phyloP scores from a whole-genome alignment of 202 grass and related monocot genomes.

The Brachypodium distachyon region DNA sequence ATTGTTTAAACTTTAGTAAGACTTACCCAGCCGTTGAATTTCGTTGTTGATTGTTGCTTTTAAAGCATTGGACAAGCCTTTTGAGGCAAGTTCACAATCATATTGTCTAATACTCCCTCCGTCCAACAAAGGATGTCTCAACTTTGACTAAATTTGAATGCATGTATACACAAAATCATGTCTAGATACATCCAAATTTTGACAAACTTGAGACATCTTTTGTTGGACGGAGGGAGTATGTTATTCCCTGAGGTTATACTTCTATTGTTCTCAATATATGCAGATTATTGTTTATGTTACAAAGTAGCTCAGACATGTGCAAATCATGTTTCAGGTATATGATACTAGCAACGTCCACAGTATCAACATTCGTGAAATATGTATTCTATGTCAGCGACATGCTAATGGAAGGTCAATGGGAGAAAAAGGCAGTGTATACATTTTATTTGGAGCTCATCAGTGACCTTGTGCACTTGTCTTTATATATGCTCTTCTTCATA shows the following conservation, averaged over 20 bases:
- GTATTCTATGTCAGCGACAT: constrained; percentile 96
- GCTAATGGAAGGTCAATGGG: constrained; percentile 98
- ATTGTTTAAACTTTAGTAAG: neutral
- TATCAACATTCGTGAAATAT: constrained; percentile 88
- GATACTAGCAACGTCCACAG: constrained; percentile 85
- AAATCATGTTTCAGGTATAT: constrained; percentile 61
- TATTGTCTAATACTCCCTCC: neutral
- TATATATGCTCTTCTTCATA: constrained; percentile 97
- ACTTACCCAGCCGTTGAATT: neutral
- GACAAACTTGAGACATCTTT: too few species aligned
- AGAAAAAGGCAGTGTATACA: constrained; percentile 93
- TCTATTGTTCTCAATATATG: neutral
- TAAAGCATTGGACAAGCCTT: neutral
- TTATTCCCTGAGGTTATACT: neutral
- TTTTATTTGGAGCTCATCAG: constrained; percentile 96
- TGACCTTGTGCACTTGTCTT: constrained; percentile 88
- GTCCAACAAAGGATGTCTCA: too few species aligned
- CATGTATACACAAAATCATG: too few species aligned
- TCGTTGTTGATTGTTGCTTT: neutral
- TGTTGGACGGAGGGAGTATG: too few species aligned
- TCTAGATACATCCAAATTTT: too few species aligned
- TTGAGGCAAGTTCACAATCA: neutral
- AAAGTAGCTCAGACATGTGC: constrained; percentile 10
- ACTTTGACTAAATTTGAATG: too few species aligned
- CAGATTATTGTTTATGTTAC: neutral